These are phyloP conservation scores for Wickerhamiella qilinensis DNA, from an alignment of 805 yeast genomes.

Conservation along the genomic window DNA sequence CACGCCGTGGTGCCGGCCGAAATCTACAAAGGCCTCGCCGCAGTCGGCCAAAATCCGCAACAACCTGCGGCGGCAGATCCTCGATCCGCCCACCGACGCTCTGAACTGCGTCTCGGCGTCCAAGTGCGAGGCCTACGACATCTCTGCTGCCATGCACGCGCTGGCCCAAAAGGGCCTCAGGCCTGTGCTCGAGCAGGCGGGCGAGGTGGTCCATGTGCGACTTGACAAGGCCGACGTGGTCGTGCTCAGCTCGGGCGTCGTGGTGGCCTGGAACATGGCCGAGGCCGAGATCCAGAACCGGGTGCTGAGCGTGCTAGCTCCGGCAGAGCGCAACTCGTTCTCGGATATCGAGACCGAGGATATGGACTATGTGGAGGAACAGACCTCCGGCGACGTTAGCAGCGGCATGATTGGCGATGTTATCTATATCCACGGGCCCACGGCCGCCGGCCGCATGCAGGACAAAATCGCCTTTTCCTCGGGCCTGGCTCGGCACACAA, in stretches of 20 bases:
- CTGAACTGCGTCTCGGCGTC: slow-evolving; percentile 51
- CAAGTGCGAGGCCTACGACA: slow-evolving; percentile 54
- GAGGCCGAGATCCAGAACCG: slow-evolving; percentile 33
- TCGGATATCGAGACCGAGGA: slow-evolving; percentile 60
- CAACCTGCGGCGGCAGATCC: slow-evolving; percentile 8
- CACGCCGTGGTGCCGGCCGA: no score
- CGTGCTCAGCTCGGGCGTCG: slow-evolving; percentile 58
- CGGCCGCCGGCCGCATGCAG: slow-evolving; percentile 32
- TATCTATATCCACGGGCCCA: slow-evolving; percentile 42
- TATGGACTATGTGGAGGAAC: slow-evolving; percentile 52
- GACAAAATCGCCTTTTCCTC: slow-evolving; percentile 83
- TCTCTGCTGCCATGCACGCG: slow-evolving; percentile 28
- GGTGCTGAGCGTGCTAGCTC: slow-evolving; percentile 32
- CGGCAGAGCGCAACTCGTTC: slow-evolving; percentile 33
- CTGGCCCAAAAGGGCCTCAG: slow-evolving; percentile 25
- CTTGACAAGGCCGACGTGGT: slow-evolving; percentile 38
- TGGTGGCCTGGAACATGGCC: slow-evolving; percentile 68
- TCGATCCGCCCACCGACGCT: slow-evolving; percentile 7
- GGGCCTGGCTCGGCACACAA: slow-evolving; percentile 74
- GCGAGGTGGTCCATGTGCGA: slow-evolving; percentile 48
- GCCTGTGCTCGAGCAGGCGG: slow-evolving; percentile 34
- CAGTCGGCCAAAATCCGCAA: slow-evolving; percentile 11
- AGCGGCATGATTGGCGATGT: slow-evolving; percentile 52
- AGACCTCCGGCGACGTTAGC: slow-evolving; percentile 18
- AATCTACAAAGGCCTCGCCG: slow-evolving; percentile 4